These are phyloP conservation scores for Gaertneriomyces semiglobifer DNA, from an alignment of 192 early-diverging fungal genomes.

Conservation along the genomic window DNA sequence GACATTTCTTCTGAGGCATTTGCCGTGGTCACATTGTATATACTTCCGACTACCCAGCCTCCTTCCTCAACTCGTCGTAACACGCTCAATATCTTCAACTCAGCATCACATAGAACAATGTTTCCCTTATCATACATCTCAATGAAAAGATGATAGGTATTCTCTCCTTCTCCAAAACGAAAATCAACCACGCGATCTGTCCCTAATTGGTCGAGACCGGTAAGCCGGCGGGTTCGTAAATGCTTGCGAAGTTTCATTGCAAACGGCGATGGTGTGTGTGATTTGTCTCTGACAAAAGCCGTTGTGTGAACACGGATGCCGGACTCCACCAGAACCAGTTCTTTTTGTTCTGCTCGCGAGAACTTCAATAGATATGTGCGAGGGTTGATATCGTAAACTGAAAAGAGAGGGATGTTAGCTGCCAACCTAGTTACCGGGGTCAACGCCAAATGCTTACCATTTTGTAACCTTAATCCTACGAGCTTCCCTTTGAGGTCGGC, in stretches of 20 bases:
- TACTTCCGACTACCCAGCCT: constrained; percentile 78
- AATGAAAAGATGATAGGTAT: constrained; percentile 50
- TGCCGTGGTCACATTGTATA: constrained; percentile 64
- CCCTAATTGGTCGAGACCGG: constrained; percentile 77
- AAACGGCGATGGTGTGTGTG: constrained; percentile 77
- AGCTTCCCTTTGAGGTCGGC: constrained; percentile 64
- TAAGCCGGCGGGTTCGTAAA: constrained; percentile 75
- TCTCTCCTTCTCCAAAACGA: constrained; percentile 74
- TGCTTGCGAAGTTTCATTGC: constrained; percentile 93
- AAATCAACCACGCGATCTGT: constrained; percentile 90
- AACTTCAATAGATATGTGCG: constrained; percentile 94
- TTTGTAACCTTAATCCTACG: constrained; percentile 84
- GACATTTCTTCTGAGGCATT: constrained; percentile 57
- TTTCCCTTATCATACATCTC: constrained; percentile 75
- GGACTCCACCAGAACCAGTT: constrained; percentile 85
- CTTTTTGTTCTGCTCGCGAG: constrained; percentile 82
- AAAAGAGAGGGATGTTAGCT: neutral
- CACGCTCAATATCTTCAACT: constrained; percentile 78
- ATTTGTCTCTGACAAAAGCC: constrained; percentile 82
- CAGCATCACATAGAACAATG: constrained; percentile 88
- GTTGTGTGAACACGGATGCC: constrained; percentile 93
- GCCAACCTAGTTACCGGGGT: neutral
- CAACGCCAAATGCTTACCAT: constrained; percentile 37
- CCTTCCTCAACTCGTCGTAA: constrained; percentile 78
- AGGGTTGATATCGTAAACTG: constrained; percentile 87